Evolutionary conservation across 176 grass and related monocot genomes (phyloP), one percentile per base, ranked within the genome.

Genomic region (Bromus sterilis): DNA sequence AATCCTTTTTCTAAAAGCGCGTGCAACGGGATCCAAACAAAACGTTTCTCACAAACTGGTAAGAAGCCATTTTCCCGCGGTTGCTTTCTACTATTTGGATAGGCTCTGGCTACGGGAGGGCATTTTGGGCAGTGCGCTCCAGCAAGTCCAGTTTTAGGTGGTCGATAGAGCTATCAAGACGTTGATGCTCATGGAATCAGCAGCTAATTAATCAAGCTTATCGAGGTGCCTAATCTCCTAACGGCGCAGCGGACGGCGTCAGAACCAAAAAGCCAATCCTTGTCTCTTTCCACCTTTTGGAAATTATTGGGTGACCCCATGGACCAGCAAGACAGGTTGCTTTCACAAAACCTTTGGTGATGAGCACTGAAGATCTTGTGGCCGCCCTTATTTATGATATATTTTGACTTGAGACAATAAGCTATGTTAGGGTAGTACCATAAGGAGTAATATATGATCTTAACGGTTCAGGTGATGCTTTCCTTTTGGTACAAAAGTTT

Each of bases 231-330:
- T 89, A 86, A 74, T 74, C 60, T 78, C 49, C 56, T 82, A 78
- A 66, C 83, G 66, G 66, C 4, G 59, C 16, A 6, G 59, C 6
- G 4, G 36, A 88, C 76, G 67, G 75, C 64, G 82, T 85, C 42
- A 77, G 18, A 24, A 2, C 43, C 6, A 28, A 57, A 89, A 89
- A 89, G 83, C 43, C 81, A 78, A 85, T 64, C 78, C 77, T 89
- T 89, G 83, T 89, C 78, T 23, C 75, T 77, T 77, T 85, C 66
- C 72, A 81, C 28, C 71, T 85, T 77, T 71, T 14, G 71, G 51
- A 31, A 55, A 85, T 58, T 16, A 20, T 6, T 39, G 65, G 31
- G 69, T 48, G 30, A 35, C 18, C 46, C 46, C 46, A 15, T 18
- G 46, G 46, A 40, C 61, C 3, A 61, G 21, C 21, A 13, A 24